Conservation (phyloP, 352 stramenopile species). For the Globisporangium rhizosaccharum region DNA sequence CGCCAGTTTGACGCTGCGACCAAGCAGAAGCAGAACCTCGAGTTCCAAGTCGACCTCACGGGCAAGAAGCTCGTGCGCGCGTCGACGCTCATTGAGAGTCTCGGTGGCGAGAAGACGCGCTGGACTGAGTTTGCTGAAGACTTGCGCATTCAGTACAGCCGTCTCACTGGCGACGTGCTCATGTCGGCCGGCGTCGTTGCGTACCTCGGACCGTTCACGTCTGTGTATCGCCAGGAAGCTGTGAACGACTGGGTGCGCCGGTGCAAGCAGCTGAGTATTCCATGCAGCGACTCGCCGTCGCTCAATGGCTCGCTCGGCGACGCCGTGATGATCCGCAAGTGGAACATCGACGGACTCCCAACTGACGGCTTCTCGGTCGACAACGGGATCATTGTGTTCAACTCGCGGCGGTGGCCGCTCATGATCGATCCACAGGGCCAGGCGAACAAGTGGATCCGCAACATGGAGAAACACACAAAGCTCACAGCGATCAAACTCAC, state of each 20-base stretch:
- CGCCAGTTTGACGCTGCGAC: constrained; percentile 85
- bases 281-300: constrained; percentile 81
- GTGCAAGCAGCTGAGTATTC: constrained; percentile 77
- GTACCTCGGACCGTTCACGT: constrained; percentile 93
- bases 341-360: constrained; percentile 93
- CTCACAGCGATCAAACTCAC: constrained; percentile 94
- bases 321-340: constrained; percentile 89
- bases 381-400: constrained; percentile 94
- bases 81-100: constrained; percentile 90
- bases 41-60: constrained; percentile 90
- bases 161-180: constrained; percentile 90
- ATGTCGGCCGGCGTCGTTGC: constrained; percentile 90
- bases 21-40: constrained; percentile 89
- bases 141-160: constrained; percentile 78
- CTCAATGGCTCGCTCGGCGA: constrained; percentile 88
- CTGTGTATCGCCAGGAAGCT: constrained; percentile 74
- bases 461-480: constrained; percentile 89
- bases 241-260: constrained; percentile 73
- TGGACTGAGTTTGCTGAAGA: constrained; percentile 89
- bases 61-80: constrained; percentile 91
- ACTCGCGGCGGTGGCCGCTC: constrained; percentile 90
- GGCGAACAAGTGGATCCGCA: constrained; percentile 94
- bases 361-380: constrained; percentile 93
- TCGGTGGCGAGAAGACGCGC: constrained; percentile 90
- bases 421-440: constrained; percentile 95